These are phyloP conservation scores for Arthrobotrys sphaeroides DNA, from an alignment of 2,329 filamentous ascomycete genomes.

Conservation along the genomic window DNA sequence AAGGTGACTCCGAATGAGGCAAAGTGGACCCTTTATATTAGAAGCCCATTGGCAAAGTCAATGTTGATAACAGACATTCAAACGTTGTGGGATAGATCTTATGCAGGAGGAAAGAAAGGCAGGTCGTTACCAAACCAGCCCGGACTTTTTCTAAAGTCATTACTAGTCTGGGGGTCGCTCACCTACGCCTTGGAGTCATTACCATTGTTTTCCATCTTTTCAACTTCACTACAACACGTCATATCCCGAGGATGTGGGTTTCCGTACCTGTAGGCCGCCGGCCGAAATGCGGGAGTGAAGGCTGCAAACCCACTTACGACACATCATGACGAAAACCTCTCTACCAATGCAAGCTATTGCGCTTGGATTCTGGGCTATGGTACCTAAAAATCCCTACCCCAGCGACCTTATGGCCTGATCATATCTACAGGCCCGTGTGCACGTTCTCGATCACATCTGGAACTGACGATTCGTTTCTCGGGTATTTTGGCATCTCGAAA, in stretches of 20 bases:
- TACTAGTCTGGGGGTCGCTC: no score
- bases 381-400: not conserved
- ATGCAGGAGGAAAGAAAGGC: conserved; percentile 10
- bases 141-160: not conserved
- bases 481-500: not conserved
- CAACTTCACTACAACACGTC: conserved; percentile 20
- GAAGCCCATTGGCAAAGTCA: not conserved
- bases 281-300: not conserved
- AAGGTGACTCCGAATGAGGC: conserved; percentile 11
- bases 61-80: not conserved
- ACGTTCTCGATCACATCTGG: not conserved
- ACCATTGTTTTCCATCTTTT: not conserved
- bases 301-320: conserved; percentile 11
- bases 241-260: conserved; percentile 3
- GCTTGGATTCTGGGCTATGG: not conserved
- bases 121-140: not conserved
- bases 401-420: not conserved
- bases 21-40: conserved; percentile 8
- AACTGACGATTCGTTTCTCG: not conserved
- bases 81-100: conserved; percentile 2
- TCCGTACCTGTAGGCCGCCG: conserved; percentile 1
- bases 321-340: conserved; percentile 5
- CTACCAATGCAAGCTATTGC: not conserved
- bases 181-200: not conserved
- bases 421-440: not conserved